phyloP scores from a whole-genome alignment of 768 basidiomycete genomes.

The Mycena sanguinolenta region DNA sequence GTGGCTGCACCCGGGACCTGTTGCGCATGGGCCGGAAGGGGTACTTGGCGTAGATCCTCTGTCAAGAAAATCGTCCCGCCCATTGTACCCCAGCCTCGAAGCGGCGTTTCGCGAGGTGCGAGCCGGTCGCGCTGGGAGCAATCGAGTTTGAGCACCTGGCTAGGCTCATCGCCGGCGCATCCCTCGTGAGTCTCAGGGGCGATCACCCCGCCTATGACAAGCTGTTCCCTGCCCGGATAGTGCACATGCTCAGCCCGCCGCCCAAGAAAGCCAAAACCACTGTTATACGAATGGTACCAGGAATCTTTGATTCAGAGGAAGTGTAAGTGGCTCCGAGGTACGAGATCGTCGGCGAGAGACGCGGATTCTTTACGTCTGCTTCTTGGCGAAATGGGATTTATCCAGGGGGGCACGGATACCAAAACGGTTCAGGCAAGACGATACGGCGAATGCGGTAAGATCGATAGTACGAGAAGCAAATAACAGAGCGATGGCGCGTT shows the following conservation, averaged over 20 bases:
- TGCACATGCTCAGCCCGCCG: conserved; percentile 71
- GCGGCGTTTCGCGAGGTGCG: conserved; percentile 70
- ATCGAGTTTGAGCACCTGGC: conserved; percentile 79
- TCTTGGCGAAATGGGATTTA: background rate
- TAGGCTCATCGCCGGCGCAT: conserved; percentile 71
- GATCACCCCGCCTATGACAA: conserved; percentile 80
- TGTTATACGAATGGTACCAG: conserved; percentile 73
- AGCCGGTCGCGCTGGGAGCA: conserved; percentile 85
- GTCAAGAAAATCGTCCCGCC: background rate
- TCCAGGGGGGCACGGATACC: conserved; percentile 60
- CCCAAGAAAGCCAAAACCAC: conserved; percentile 57
- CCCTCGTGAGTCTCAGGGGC: conserved; percentile 81
- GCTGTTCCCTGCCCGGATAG: conserved; percentile 84
- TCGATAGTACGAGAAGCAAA: conserved; percentile 59
- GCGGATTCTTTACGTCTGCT: background rate
- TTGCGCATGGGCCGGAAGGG: conserved; percentile 73
- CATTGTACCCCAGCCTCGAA: conserved; percentile 84
- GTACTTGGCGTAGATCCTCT: conserved; percentile 71
- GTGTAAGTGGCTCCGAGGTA: conserved; percentile 84
- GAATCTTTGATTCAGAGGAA: conserved; percentile 76
- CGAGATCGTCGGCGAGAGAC: conserved; percentile 65
- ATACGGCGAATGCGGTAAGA: conserved; percentile 74
- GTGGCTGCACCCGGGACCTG: conserved; percentile 84
- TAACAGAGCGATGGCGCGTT: conserved; percentile 38
- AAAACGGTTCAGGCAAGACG: conserved; percentile 83